A percentile compares a stretch with the other conserved stretches of the same genome.
Conservation (phyloP, 163 green algal species). For the Scenedesmus sp. region DNA sequence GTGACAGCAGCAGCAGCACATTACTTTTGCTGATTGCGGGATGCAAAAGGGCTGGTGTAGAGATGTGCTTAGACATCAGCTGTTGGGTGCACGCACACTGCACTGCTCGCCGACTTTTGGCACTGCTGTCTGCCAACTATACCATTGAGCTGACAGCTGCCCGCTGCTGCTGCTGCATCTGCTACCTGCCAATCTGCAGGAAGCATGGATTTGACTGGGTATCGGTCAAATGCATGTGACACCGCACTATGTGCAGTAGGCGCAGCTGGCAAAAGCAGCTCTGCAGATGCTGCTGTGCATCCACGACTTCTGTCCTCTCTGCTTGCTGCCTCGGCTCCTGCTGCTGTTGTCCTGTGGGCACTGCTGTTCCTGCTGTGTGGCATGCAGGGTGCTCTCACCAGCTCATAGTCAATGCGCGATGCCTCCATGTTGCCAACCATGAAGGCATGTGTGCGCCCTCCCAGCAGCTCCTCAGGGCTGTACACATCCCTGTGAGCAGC, state of each 20-base stretch:
- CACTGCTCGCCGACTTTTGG: background rate
- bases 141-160: too few relatives aligned
- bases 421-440: slow-evolving; percentile 38
- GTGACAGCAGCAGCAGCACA: background rate
- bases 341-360: background rate
- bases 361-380: background rate
- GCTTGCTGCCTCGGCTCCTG: background rate
- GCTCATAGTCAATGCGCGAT: slow-evolving; percentile 37
- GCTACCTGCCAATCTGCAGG: too few relatives aligned
- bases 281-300: background rate
- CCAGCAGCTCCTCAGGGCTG: slow-evolving; percentile 58
- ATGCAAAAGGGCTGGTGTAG: too few relatives aligned
- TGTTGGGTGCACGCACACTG: background rate
- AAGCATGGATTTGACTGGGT: too few relatives aligned
- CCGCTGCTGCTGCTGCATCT: too few relatives aligned
- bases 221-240: background rate
- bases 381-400: slow-evolving; percentile 11
- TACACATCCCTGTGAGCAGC: slow-evolving; percentile 66
- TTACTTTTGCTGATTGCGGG: too few relatives aligned
- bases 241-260: too few relatives aligned
- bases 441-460: slow-evolving; percentile 47
- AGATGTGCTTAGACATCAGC: too few relatives aligned
- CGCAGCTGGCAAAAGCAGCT: background rate
- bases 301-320: background rate
- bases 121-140: too few relatives aligned